phyloP scores from a whole-genome alignment of 2,329 filamentous ascomycete species.

The Colletotrichum sp. region DNA sequence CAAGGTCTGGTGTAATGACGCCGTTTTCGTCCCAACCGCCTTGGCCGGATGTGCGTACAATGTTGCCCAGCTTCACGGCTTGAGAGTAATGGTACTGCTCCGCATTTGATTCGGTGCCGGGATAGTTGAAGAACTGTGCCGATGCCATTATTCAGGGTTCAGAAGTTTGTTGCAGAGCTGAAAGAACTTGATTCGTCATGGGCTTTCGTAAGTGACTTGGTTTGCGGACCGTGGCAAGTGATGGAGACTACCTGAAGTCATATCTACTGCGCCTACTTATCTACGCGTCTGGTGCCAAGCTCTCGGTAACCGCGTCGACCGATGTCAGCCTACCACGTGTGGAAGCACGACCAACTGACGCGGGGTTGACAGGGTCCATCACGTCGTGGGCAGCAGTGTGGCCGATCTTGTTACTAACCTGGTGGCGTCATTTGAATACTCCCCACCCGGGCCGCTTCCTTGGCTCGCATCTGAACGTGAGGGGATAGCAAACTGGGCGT shows the following conservation, averaged over 20 bases:
- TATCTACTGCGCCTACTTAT: neutral
- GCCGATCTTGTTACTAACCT: neutral
- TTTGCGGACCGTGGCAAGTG: neutral
- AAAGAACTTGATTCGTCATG: neutral
- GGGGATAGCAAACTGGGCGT: neutral
- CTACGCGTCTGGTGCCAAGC: neutral
- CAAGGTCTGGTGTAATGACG: slow-evolving; percentile 22
- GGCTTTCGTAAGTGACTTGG: neutral
- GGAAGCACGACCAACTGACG: neutral
- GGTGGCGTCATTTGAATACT: neutral
- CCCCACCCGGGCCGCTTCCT: neutral
- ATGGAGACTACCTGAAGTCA: neutral
- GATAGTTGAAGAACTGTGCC: slow-evolving; percentile 19
- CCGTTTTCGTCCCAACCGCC: slow-evolving; percentile 26
- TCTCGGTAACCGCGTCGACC: neutral
- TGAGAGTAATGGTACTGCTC: slow-evolving; percentile 29
- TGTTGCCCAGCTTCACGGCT: slow-evolving; percentile 27
- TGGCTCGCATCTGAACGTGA: neutral
- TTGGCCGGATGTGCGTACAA: slow-evolving; percentile 28
- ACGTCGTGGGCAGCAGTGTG: neutral
- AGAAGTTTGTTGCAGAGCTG: neutral
- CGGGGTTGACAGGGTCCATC: neutral
- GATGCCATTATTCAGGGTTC: neutral
- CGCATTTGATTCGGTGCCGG: slow-evolving; percentile 23
- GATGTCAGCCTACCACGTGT: neutral